Percentiles rank a stretch among this genome's conserved stretches.
Evolutionary conservation across 2,329 filamentous ascomycete genomes (phyloP).

Genomic region (Aspergillus terreus): DNA sequence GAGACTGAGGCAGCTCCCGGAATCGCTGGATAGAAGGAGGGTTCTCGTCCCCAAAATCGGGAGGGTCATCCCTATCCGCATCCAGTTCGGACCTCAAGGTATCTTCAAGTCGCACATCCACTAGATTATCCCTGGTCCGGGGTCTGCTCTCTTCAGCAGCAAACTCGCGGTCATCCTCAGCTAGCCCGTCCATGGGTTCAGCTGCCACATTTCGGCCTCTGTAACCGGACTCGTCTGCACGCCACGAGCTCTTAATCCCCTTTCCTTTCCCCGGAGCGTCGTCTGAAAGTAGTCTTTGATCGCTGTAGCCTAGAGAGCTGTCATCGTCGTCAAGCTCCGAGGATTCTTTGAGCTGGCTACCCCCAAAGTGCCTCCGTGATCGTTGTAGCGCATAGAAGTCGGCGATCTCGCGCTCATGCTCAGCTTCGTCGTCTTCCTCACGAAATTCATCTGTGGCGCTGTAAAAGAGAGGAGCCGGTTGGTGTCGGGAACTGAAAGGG

Average conservation of each 20-base stretch:
- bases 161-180: constrained; percentile 32
- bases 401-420: constrained; percentile 85
- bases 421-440: constrained; percentile 89
- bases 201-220: constrained; percentile 37
- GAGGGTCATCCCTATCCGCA: constrained; percentile 39
- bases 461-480: constrained; percentile 90
- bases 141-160: constrained; percentile 37
- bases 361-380: constrained; percentile 83
- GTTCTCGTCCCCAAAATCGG: constrained; percentile 44
- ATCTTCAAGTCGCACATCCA: constrained; percentile 79
- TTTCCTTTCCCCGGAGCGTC: constrained; percentile 41
- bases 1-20: constrained; percentile 41
- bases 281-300: constrained; percentile 33
- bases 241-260: constrained; percentile 58
- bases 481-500: constrained; percentile 74
- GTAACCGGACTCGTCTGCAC: constrained; percentile 42
- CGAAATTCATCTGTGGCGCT: constrained; percentile 85
- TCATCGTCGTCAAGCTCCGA: constrained; percentile 73
- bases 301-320: constrained; percentile 52
- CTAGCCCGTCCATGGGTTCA: constrained; percentile 31
- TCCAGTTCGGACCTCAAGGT: constrained; percentile 48
- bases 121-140: constrained; percentile 66
- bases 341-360: constrained; percentile 78
- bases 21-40: constrained; percentile 56
- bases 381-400: constrained; percentile 89